Base-by-base conservation (phyloP, 2,329 filamentous ascomycete genomes). In the Botrytis aclada region DNA sequence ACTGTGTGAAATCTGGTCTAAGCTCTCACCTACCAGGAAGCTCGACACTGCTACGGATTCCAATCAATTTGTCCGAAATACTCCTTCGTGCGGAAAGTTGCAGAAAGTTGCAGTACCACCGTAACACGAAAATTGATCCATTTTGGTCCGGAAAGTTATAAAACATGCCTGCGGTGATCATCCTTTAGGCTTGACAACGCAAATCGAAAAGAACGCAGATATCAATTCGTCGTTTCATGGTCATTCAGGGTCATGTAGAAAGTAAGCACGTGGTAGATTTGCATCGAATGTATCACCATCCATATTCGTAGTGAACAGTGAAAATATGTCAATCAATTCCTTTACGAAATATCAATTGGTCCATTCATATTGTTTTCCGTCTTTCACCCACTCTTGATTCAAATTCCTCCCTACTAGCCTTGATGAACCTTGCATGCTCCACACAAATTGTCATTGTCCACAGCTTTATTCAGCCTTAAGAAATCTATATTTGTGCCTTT, bases 101-200 rank as follows among this genome's bases (percentile, higher is more conserved):
- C 51, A 18, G 32, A 32, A 56, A 29, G 51, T 29, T 29, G 51
- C 51, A 18, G 51, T 9, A 18, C 14, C 51, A 56, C n/a, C n/a
- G 51, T 56, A 8, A 32, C 29, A 67, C 34, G n/a, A 32, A 56
- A 41, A 29, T 25, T 20, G 3, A 41, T 51, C 34, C 60, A 39
- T 62, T 62, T 41, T 56, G n/a, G 25, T 56, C 47, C 47, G 34
- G 22, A 39, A 10, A 41, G 34, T 41, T 67, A 32, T 39, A 54
- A 56, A 67, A 56, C 25, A 67, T 67, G 65, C 65, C 65, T 67
- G 65, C 29, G 65, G 65, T 67, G 47, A 67, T 67, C 65, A 67
- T 56, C 54, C 32, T 16, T 41, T 56, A 16, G 65, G 25, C 4
- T 54, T 29, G 64, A 67, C 64, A 29, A 34, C 45, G 45, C 64